These are phyloP conservation scores for Neonectria magnoliae DNA, from an alignment of 2,329 filamentous ascomycete genomes.

Conservation along the genomic window DNA sequence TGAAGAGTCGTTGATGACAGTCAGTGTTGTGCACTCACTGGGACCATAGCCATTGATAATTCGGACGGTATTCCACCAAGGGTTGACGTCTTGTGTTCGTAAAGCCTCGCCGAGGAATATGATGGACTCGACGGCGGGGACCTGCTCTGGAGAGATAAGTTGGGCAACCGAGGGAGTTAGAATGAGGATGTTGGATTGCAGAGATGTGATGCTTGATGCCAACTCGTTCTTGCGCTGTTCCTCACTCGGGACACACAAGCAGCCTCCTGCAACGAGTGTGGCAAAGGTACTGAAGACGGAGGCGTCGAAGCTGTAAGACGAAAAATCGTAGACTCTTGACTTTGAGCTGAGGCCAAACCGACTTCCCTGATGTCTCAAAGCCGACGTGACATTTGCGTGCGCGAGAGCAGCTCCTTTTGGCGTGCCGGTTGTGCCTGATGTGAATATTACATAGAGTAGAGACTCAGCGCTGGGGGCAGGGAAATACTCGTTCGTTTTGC, in stretches of 20 bases:
- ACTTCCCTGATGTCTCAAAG: slow-evolving; percentile 15
- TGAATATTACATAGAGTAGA: slow-evolving; percentile 20
- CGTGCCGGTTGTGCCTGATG: slow-evolving; percentile 26
- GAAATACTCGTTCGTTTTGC: neutral
- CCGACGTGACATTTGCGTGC: slow-evolving; percentile 25
- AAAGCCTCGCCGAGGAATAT: slow-evolving; percentile 59
- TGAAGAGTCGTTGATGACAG: neutral
- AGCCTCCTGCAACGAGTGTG: slow-evolving; percentile 50
- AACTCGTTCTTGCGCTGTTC: slow-evolving; percentile 60
- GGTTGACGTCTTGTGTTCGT: slow-evolving; percentile 49
- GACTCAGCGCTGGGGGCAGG: neutral
- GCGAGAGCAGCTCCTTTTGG: slow-evolving; percentile 24
- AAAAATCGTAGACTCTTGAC: slow-evolving; percentile 35
- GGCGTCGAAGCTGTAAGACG: slow-evolving; percentile 37
- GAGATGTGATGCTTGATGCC: slow-evolving; percentile 55
- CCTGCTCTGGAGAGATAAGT: slow-evolving; percentile 53
- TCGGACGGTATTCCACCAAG: slow-evolving; percentile 17
- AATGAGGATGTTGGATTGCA: slow-evolving; percentile 36
- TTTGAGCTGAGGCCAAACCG: slow-evolving; percentile 11
- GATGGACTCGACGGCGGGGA: slow-evolving; percentile 54
- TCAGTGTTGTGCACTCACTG: slow-evolving; percentile 10
- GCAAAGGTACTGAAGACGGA: slow-evolving; percentile 26
- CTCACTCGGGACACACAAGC: slow-evolving; percentile 64
- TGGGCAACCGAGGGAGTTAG: slow-evolving; percentile 59
- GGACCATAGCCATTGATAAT: slow-evolving; percentile 30